A percentile compares a stretch with the other conserved stretches of the same genome.
Evolutionary conservation across 2,329 filamentous ascomycete genomes (phyloP).

Genomic region (Colletotrichum sp.): DNA sequence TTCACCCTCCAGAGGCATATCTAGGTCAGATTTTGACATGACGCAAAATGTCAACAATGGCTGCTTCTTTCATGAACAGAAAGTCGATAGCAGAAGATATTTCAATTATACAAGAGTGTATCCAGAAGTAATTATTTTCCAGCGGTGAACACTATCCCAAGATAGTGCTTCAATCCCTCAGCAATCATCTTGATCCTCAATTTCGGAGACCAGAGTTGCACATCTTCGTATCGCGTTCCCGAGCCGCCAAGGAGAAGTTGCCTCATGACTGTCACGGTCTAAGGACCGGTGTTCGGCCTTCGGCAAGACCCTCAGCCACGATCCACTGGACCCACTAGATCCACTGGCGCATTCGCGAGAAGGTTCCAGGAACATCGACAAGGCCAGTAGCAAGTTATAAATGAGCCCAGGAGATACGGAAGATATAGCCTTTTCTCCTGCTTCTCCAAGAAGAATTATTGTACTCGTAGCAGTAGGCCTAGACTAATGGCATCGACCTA

Average conservation of each 20-base stretch:
- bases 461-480: too few species aligned
- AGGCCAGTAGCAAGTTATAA: too few species aligned
- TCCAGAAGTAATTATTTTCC: rapidly evolving
- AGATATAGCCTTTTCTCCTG: too few species aligned
- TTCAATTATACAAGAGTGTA: not conserved
- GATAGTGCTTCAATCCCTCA: not conserved
- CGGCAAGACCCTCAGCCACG: too few species aligned
- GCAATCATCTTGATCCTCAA: not conserved
- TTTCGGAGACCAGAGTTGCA: not conserved
- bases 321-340: too few species aligned
- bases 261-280: too few species aligned
- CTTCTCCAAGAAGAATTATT: too few species aligned
- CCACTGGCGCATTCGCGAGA: too few species aligned
- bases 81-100: rapidly evolving
- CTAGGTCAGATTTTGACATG: not conserved
- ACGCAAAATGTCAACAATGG: rapidly evolving
- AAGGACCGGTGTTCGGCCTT: too few species aligned
- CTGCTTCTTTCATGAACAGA: not conserved
- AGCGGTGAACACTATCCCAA: not conserved
- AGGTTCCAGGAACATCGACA: too few species aligned
- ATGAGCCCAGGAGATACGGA: too few species aligned
- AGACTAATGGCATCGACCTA: too few species aligned
- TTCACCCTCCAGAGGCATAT: not conserved
- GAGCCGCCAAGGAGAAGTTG: not conserved
- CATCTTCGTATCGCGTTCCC: not conserved